A percentile compares a stretch with the other conserved stretches of the same genome.
Evolutionary conservation across 2,329 filamentous ascomycete genomes (phyloP).

Genomic region (Aspergillus sp.): DNA sequence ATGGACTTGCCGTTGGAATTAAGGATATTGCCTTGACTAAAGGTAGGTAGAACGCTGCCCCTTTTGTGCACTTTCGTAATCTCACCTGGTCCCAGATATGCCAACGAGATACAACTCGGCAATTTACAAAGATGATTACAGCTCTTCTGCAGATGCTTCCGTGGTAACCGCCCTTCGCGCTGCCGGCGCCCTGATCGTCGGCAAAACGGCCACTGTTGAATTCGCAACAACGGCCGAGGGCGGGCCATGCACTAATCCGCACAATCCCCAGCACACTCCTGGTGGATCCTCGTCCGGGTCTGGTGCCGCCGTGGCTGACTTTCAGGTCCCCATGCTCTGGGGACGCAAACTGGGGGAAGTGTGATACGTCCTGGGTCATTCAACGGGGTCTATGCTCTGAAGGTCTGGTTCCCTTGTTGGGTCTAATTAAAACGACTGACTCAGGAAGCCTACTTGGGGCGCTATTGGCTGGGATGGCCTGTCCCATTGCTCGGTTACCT

Average conservation of each 20-base stretch:
- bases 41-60: slow-evolving; percentile 22
- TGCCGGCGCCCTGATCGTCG: not conserved
- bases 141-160: not conserved
- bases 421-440: too few relatives aligned
- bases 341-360: slow-evolving; percentile 58
- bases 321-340: slow-evolving; percentile 50
- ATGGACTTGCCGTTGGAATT: slow-evolving; percentile 50
- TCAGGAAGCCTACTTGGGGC: slow-evolving; percentile 49
- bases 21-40: slow-evolving; percentile 54
- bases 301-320: slow-evolving; percentile 56
- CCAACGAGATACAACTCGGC: not conserved
- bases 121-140: not conserved
- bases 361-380: slow-evolving; percentile 56
- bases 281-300: slow-evolving; percentile 61
- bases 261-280: slow-evolving; percentile 45
- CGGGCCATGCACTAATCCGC: slow-evolving; percentile 48
- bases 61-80: not conserved
- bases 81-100: not conserved
- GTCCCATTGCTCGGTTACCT: slow-evolving; percentile 45
- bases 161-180: not conserved
- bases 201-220: slow-evolving; percentile 1
- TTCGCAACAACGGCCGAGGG: slow-evolving; percentile 1
- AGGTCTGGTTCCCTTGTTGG: too few relatives aligned
- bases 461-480: slow-evolving; percentile 53
- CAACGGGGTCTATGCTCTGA: slow-evolving; percentile 56